Evolutionary conservation across 2,329 filamentous ascomycete genomes (phyloP).

Genomic region (Rhynchosporium graminicola): DNA sequence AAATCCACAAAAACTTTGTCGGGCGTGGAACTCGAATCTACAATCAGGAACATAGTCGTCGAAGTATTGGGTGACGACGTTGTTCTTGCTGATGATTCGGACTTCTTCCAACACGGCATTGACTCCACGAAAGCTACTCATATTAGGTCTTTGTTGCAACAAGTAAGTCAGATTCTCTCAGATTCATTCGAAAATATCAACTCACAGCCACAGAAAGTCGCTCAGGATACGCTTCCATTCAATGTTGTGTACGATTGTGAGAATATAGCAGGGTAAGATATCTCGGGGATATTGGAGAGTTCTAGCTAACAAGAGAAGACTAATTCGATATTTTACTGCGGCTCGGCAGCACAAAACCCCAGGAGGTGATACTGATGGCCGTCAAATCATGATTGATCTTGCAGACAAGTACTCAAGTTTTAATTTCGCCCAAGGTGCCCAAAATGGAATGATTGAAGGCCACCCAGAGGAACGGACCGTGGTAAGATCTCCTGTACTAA

Average conservation of each 20-base stretch:
- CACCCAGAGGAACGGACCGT: background rate
- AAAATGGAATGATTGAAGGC: background rate
- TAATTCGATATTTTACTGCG: constrained; percentile 31
- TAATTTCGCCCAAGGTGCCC: background rate
- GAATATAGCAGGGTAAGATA: constrained; percentile 45
- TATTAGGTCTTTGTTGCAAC: constrained; percentile 27
- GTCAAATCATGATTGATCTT: constrained; percentile 46
- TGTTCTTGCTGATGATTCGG: constrained; percentile 42
- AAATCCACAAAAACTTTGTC: background rate
- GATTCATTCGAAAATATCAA: background rate
- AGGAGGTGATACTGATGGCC: background rate
- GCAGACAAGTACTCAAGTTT: constrained; percentile 49
- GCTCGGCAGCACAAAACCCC: too few relatives aligned
- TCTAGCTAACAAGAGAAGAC: constrained; percentile 23
- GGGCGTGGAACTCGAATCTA: background rate
- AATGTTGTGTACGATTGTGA: constrained; percentile 63
- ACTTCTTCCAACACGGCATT: constrained; percentile 59
- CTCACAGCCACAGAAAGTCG: constrained; percentile 36
- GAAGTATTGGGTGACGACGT: constrained; percentile 38
- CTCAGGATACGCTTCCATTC: constrained; percentile 51
- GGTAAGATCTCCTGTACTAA: too few relatives aligned
- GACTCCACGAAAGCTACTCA: constrained; percentile 49
- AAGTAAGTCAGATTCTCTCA: constrained; percentile 11
- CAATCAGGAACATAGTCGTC: constrained; percentile 42
- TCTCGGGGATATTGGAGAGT: background rate